A percentile compares a stretch with the other conserved stretches of the same genome.
Conservation (phyloP, 495 filamentous ascomycete species). For the Aspergillus nanangensis region DNA sequence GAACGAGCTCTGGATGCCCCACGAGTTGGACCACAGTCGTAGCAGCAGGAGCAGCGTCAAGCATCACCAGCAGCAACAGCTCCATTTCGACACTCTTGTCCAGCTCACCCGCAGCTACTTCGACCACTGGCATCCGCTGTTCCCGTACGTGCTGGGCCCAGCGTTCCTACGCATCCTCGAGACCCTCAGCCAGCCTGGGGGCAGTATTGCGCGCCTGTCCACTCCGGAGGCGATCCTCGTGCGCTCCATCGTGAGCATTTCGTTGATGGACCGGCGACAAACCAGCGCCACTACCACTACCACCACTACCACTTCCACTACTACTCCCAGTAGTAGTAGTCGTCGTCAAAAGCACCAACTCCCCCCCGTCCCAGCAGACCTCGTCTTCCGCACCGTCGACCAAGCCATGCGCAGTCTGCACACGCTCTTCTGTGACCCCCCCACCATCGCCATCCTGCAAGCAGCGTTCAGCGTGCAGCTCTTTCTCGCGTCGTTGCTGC, state of each 20-base stretch:
- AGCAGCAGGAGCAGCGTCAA: conserved; percentile 1
- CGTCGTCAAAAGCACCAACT: no score
- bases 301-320: no score
- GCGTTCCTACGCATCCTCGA: conserved; percentile 35
- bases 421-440: conserved; percentile 28
- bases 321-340: no score
- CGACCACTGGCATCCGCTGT: conserved; percentile 44
- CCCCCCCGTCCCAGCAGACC: conserved; percentile 25
- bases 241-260: conserved; percentile 44
- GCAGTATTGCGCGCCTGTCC: conserved; percentile 12
- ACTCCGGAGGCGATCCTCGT: conserved; percentile 31
- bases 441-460: conserved; percentile 36
- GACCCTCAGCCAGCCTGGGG: conserved; percentile 19
- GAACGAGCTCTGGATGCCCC: conserved; percentile 23
- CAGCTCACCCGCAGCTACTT: conserved; percentile 42
- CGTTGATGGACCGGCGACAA: conserved; percentile 31
- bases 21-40: conserved; percentile 20
- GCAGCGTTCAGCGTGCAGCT: conserved; percentile 41
- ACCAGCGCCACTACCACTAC: conserved; percentile 1
- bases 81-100: conserved; percentile 30
- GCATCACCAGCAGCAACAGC: no score
- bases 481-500: conserved; percentile 41
- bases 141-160: conserved; percentile 43
- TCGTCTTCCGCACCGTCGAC: conserved; percentile 34
- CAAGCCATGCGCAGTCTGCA: conserved; percentile 34